Evolutionary conservation across 2,329 filamentous ascomycete species (phyloP).

Genomic region (Podosphaera fusca): DNA sequence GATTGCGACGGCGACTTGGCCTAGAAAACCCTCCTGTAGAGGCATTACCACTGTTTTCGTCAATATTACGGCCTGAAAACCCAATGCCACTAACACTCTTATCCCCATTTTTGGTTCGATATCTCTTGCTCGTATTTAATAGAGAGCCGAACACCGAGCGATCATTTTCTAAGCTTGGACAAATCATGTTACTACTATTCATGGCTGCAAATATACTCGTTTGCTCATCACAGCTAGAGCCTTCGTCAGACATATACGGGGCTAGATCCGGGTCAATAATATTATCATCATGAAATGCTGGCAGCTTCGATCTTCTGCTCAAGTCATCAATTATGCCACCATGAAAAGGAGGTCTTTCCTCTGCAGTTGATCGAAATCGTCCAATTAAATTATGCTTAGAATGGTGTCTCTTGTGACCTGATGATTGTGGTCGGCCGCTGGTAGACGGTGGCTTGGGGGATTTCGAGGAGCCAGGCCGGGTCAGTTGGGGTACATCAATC

Average conservation of each 20-base stretch:
- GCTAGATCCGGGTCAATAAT: constrained; percentile 94
- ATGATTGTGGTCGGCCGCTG: constrained; percentile 48
- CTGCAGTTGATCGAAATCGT: constrained; percentile 45
- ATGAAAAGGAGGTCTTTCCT: constrained; percentile 75
- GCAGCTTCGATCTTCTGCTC: constrained; percentile 41
- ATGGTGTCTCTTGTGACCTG: constrained; percentile 59
- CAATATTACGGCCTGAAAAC: constrained; percentile 39
- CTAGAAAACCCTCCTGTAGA: constrained; percentile 36
- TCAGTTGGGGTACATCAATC: constrained; percentile 62
- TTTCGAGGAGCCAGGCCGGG: constrained; percentile 79
- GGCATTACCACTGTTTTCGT: constrained; percentile 33
- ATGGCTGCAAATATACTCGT: constrained; percentile 62
- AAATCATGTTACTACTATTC: constrained; percentile 39
- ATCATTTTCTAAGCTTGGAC: constrained; percentile 50
- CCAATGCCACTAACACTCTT: constrained; percentile 52
- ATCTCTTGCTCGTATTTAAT: constrained; percentile 49
- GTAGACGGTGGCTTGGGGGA: constrained; percentile 55
- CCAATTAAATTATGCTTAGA: constrained; percentile 70
- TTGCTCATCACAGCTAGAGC: constrained; percentile 80
- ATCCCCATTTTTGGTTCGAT: constrained; percentile 47
- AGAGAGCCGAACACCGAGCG: constrained; percentile 46
- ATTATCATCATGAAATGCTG: constrained; percentile 94
- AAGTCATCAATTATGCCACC: constrained; percentile 47
- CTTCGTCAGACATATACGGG: constrained; percentile 84
- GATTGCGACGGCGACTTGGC: constrained; percentile 49